Percentiles rank a stretch among this genome's conserved stretches.
Conservation (phyloP, 495 filamentous ascomycete genomes). For the Hypomontagnella submonticulosa region DNA sequence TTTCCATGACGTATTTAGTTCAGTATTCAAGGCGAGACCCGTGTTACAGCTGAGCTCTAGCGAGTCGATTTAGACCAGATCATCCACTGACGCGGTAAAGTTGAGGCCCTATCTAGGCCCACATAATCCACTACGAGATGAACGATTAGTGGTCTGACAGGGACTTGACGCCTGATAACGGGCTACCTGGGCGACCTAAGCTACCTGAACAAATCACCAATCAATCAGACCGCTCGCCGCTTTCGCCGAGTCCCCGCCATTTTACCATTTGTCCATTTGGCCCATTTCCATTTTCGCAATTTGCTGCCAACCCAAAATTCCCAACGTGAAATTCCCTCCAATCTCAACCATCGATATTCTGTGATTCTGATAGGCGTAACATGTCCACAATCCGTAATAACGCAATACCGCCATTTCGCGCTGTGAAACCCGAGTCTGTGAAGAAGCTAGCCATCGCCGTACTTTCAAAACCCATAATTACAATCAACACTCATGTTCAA, state of each 20-base stretch:
- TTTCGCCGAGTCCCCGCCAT: slow-evolving; percentile 41
- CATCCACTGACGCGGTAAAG: slow-evolving; percentile 1
- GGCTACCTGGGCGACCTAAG: too few relatives aligned
- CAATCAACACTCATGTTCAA: slow-evolving; percentile 34
- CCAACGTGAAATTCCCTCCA: slow-evolving; percentile 41
- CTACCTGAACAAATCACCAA: too few relatives aligned
- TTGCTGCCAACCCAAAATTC: slow-evolving; percentile 31
- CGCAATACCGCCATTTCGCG: slow-evolving; percentile 43
- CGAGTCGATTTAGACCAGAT: neutral
- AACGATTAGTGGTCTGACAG: slow-evolving; percentile 4
- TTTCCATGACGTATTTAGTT: slow-evolving; percentile 6
- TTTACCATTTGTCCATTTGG: slow-evolving; percentile 21
- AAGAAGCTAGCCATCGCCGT: slow-evolving; percentile 19
- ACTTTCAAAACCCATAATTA: neutral
- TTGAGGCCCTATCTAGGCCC: neutral
- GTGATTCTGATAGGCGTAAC: slow-evolving; percentile 40
- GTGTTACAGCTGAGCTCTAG: neutral
- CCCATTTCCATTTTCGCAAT: slow-evolving; percentile 22
- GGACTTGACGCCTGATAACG: neutral
- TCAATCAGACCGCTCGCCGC: slow-evolving; percentile 24
- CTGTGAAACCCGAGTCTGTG: slow-evolving; percentile 16
- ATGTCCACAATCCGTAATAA: slow-evolving; percentile 41
- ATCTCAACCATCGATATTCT: slow-evolving; percentile 28
- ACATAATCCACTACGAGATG: neutral
- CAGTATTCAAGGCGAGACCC: neutral